Evolutionary conservation across 768 basidiomycete species (phyloP).

Genomic region (Mycena floridula): DNA sequence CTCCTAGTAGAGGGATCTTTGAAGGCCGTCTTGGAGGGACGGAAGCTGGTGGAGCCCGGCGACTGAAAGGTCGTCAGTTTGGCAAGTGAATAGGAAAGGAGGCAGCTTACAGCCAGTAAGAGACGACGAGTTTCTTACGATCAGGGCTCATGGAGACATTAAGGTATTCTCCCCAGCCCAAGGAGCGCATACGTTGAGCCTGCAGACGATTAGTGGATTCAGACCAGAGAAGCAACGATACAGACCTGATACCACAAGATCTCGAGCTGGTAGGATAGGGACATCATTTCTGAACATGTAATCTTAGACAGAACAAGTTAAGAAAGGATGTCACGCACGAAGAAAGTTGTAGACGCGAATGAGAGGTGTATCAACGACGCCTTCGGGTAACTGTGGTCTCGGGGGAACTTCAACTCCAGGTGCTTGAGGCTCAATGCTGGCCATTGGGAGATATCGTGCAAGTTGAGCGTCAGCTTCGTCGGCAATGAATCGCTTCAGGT

Average conservation of each 20-base stretch:
- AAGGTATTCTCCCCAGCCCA: conserved; percentile 83
- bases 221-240: conserved; percentile 1
- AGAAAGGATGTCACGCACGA: conserved; percentile 44
- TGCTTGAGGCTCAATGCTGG: conserved; percentile 32
- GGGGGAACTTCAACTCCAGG: conserved; percentile 36
- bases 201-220: conserved; percentile 16
- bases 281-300: conserved; percentile 68
- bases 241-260: conserved; percentile 73
- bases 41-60: conserved; percentile 30
- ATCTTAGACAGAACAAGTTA: conserved; percentile 3
- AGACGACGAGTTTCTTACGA: conserved; percentile 60
- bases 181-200: conserved; percentile 72
- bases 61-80: conserved; percentile 6
- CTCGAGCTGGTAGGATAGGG: conserved; percentile 88
- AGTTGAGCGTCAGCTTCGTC: conserved; percentile 70
- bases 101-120: conserved; percentile 80
- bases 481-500: conserved; percentile 60
- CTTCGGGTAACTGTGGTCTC: conserved; percentile 48
- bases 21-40: conserved; percentile 22
- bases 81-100: conserved; percentile 1
- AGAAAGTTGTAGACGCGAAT: conserved; percentile 84
- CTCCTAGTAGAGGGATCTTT: conserved; percentile 11
- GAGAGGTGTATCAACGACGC: conserved; percentile 74
- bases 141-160: conserved; percentile 63
- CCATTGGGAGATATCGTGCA: conserved; percentile 52